Evolutionary conservation across 371 early-diverging fungal genomes (phyloP), one percentile per base, ranked within the genome.

Genomic region (Catenaria anguillulae): DNA sequence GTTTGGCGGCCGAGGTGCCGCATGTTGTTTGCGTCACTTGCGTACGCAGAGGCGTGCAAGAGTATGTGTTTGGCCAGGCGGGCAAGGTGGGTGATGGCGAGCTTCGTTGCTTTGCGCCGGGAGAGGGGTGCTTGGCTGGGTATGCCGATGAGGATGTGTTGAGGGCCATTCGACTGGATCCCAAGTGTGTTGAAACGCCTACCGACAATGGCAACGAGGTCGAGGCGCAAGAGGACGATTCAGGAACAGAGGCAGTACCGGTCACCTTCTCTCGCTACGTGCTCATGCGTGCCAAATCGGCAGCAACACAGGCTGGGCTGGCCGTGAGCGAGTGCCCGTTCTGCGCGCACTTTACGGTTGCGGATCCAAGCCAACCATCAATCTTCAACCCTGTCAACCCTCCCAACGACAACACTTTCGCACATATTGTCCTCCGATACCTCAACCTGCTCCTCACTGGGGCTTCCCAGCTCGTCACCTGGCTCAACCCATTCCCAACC

Each of bases 31-130:
- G 63, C 36, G 50, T 17, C 59, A 29, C 21, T 15, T 56, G 67
- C 56, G 13, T 65, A 5, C 24, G 37, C 10, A 21, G 45, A 31
- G 24, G 29, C 35, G 24, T 68, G 3, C 31, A 52, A 3, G 65
- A 56, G 24, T 68, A 64, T 0, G 46, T 71, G 60, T 71, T 64
- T 59, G 68, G 64, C 2, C n/a, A 34, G 45, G 26, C 62, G 50
- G 24, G 33, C 65, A 31, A 12, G 19, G 21, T 43, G 3, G 8
- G 19, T 12, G 45, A 17, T 19, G 24, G 58, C 26, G 36, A 17
- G n/a, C 56, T 68, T 26, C n/a, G n/a, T 21, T 68, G 68, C 34
- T 64, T 65, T 0, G 61, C 63, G 17, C 31, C 35, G 4, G 62
- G 54, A 2, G 21, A 3, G 8, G 62, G 56, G 33, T 62, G 62